Evolutionary conservation across 1,284 basidiomycete genomes (phyloP).

Genomic region (Moesziomyces parantarcticus): DNA sequence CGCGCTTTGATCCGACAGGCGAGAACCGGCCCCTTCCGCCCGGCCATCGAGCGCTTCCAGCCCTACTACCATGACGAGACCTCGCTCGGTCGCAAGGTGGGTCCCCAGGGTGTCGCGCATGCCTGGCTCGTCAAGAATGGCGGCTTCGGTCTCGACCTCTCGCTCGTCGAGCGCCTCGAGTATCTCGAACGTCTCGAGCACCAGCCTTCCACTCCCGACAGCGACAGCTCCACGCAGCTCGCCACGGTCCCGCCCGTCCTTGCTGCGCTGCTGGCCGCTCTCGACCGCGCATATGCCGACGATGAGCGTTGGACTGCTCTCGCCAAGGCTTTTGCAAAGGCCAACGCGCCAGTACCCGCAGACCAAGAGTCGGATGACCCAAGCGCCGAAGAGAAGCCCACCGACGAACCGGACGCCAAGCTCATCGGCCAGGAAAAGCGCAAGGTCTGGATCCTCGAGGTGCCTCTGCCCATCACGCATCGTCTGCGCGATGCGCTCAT

Average conservation of each 20-base stretch:
- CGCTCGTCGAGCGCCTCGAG: slow-evolving; percentile 44
- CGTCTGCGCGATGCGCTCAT: slow-evolving; percentile 85
- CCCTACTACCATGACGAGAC: slow-evolving; percentile 66
- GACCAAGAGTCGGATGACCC: slow-evolving; percentile 1
- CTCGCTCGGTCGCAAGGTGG: slow-evolving; percentile 41
- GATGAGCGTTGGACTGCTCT: slow-evolving; percentile 66
- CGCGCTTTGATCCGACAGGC: slow-evolving; percentile 49
- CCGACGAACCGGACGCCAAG: slow-evolving; percentile 12
- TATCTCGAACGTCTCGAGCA: slow-evolving; percentile 50
- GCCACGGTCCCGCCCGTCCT: slow-evolving; percentile 78
- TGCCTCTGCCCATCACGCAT: slow-evolving; percentile 79
- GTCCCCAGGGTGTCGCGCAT: slow-evolving; percentile 18
- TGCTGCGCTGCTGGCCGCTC: slow-evolving; percentile 75
- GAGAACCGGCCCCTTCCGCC: slow-evolving; percentile 61
- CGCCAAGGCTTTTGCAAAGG: slow-evolving; percentile 9
- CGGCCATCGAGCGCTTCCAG: slow-evolving; percentile 58
- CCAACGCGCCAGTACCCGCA: not conserved
- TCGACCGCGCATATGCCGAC: slow-evolving; percentile 76
- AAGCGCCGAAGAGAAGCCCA: not conserved
- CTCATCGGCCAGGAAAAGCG: slow-evolving; percentile 76
- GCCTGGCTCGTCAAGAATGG: slow-evolving; percentile 50
- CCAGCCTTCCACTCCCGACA: slow-evolving; percentile 1
- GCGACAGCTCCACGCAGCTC: slow-evolving; percentile 20
- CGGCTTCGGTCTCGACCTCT: slow-evolving; percentile 64
- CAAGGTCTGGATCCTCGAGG: slow-evolving; percentile 87